Conservation (phyloP, 495 filamentous ascomycete genomes). For the Saxophila tyrrhenica region DNA sequence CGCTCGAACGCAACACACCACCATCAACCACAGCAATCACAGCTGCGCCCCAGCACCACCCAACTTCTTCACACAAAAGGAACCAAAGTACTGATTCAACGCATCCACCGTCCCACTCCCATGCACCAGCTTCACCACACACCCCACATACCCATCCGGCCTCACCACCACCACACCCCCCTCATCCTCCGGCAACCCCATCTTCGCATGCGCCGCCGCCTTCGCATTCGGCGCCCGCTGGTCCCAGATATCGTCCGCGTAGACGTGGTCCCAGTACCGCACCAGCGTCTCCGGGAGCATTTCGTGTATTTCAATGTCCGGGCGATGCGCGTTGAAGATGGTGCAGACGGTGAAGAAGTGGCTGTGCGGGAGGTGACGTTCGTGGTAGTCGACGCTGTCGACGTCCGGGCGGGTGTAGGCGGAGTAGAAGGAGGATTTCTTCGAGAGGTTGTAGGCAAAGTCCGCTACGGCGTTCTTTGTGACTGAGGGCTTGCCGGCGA, state of each 20-base stretch:
- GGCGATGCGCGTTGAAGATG: conserved; percentile 54
- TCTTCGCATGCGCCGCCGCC: conserved; percentile 74
- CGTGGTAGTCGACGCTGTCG: conserved; percentile 59
- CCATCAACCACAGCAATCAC: background rate
- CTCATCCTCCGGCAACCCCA: conserved; percentile 61
- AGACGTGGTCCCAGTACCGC: conserved; percentile 71
- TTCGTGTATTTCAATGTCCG: conserved; percentile 51
- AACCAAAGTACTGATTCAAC: conserved; percentile 68
- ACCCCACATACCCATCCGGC: conserved; percentile 77
- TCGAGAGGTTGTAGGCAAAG: conserved; percentile 51
- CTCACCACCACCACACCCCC: conserved; percentile 73
- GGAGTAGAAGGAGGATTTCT: conserved; percentile 57
- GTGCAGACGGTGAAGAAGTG: conserved; percentile 67
- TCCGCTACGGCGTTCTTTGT: conserved; percentile 54
- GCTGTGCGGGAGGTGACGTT: conserved; percentile 72
- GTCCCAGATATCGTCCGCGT: conserved; percentile 76
- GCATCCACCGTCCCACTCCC: conserved; percentile 70
- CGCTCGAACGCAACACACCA: background rate
- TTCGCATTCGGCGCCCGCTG: conserved; percentile 52
- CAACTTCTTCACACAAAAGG: conserved; percentile 40
- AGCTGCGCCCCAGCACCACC: conserved; percentile 23
- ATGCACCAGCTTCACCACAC: conserved; percentile 57
- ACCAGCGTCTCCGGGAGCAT: conserved; percentile 56
- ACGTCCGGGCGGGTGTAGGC: conserved; percentile 51
- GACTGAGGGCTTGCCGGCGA: conserved; percentile 55